Evolutionary conservation across 2,329 filamentous ascomycete genomes (phyloP).

Genomic region (Ceratocystis papillata): DNA sequence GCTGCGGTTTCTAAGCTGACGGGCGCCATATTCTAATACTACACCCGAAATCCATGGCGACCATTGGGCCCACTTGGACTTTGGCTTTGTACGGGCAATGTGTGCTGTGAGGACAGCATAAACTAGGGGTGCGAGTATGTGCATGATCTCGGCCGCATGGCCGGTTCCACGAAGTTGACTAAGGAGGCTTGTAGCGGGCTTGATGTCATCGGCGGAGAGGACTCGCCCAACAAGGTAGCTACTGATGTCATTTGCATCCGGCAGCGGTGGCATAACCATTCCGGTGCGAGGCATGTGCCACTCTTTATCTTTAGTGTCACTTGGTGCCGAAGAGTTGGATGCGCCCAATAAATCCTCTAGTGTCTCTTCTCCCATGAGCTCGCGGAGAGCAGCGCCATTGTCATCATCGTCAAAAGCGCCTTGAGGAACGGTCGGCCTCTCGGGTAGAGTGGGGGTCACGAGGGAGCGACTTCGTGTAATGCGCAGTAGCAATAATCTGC

Average conservation of each 20-base stretch:
- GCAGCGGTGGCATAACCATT: slow-evolving; percentile 70
- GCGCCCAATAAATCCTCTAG: slow-evolving; percentile 35
- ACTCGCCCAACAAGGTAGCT: slow-evolving; percentile 82
- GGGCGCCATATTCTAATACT: slow-evolving; percentile 72
- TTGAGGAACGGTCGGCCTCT: slow-evolving; percentile 63
- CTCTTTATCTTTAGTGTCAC: slow-evolving; percentile 35
- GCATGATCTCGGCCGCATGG: slow-evolving; percentile 77
- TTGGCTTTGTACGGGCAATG: slow-evolving; percentile 18
- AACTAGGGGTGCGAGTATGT: slow-evolving; percentile 77
- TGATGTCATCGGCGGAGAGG: slow-evolving; percentile 91
- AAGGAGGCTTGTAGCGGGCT: slow-evolving; percentile 76
- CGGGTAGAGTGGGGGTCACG: slow-evolving; percentile 72
- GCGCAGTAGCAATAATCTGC: slow-evolving; percentile 66
- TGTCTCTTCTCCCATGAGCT: slow-evolving; percentile 36
- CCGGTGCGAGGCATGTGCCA: slow-evolving; percentile 96
- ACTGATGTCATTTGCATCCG: slow-evolving; percentile 70
- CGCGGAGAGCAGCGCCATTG: slow-evolving; percentile 35
- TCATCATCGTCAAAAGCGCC: slow-evolving; percentile 36
- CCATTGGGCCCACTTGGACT: slow-evolving; percentile 58
- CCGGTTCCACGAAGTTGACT: slow-evolving; percentile 63
- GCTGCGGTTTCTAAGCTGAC: slow-evolving; percentile 67
- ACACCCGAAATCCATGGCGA: slow-evolving; percentile 82
- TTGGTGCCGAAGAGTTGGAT: slow-evolving; percentile 48
- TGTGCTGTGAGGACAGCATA: slow-evolving; percentile 64
- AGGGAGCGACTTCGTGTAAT: slow-evolving; percentile 75